Conservation (phyloP, 2,329 filamentous ascomycete species). For the Monosporascus cannonballus region DNA sequence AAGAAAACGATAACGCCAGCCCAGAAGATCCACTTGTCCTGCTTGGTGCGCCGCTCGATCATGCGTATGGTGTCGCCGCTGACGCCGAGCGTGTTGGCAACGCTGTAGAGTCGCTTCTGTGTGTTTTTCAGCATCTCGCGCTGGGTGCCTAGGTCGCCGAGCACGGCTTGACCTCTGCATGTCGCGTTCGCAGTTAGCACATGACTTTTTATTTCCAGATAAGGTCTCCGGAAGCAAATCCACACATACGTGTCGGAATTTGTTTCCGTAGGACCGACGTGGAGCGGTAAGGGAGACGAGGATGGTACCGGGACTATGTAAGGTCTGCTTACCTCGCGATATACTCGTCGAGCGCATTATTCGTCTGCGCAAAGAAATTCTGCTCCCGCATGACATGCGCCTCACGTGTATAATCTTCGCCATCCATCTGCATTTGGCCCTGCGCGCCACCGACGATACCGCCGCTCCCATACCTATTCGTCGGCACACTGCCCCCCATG, state of each 20-base stretch:
- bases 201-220: no score
- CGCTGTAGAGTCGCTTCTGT: conserved; percentile 82
- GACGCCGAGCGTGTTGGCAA: conserved; percentile 88
- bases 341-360: conserved; percentile 87
- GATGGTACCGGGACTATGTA: no score
- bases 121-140: conserved; percentile 93
- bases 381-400: conserved; percentile 83
- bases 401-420: conserved; percentile 65
- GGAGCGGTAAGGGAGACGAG: no score
- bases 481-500: conserved; percentile 31
- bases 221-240: no score
- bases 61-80: conserved; percentile 95
- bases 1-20: conserved; percentile 82
- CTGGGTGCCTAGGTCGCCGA: conserved; percentile 84
- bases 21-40: conserved; percentile 99
- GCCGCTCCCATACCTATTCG: conserved; percentile 34
- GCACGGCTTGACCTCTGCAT: conserved; percentile 68
- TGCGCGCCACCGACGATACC: conserved; percentile 19
- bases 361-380: conserved; percentile 75
- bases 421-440: conserved; percentile 39
- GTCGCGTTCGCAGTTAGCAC: no score
- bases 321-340: conserved; percentile 55
- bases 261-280: no score
- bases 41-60: conserved; percentile 83
- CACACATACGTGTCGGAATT: no score